phyloP scores from a whole-genome alignment of 192 early-diverging fungal species.

The Allomyces arbusculus region DNA sequence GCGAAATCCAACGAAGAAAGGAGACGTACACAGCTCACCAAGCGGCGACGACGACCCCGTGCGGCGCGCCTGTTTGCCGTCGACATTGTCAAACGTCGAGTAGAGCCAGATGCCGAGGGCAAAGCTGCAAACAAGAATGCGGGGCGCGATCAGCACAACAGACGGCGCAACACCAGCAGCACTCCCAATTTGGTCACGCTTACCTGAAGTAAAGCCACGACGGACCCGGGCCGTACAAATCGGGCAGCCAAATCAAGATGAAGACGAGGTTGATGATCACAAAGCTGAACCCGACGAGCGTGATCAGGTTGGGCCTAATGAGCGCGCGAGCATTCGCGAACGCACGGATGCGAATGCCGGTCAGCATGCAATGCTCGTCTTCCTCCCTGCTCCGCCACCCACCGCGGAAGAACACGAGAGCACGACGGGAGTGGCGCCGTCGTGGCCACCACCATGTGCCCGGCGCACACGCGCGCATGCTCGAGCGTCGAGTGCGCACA shows the following conservation, averaged over 20 bases:
- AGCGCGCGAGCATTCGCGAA: no score
- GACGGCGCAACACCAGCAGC: not conserved
- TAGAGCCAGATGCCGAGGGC: conserved; percentile 65
- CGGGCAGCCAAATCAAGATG: conserved; percentile 45
- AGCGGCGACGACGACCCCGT: conserved; percentile 57
- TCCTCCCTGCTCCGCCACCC: no score
- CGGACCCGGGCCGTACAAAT: conserved; percentile 44
- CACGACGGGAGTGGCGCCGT: no score
- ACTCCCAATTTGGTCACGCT: conserved; percentile 2
- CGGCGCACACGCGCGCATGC: no score
- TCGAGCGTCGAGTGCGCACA: no score
- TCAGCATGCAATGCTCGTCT: no score
- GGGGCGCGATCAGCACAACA: not conserved
- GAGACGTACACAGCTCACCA: conserved; percentile 37
- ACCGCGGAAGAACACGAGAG: no score
- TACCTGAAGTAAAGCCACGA: conserved; percentile 42
- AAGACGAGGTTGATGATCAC: conserved; percentile 51
- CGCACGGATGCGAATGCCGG: no score
- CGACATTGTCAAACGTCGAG: conserved; percentile 76
- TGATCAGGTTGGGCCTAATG: conserved; percentile 59
- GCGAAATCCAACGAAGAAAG: not conserved
- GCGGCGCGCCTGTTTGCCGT: conserved; percentile 64
- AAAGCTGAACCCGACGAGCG: conserved; percentile 55
- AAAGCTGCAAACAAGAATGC: conserved; percentile 28
- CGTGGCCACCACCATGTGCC: no score